A percentile compares a stretch with the other conserved stretches of the same genome.
These are phyloP conservation scores for Leucaena leucocephala DNA, from an alignment of 306 rosid genomes.

Conservation along the genomic window DNA sequence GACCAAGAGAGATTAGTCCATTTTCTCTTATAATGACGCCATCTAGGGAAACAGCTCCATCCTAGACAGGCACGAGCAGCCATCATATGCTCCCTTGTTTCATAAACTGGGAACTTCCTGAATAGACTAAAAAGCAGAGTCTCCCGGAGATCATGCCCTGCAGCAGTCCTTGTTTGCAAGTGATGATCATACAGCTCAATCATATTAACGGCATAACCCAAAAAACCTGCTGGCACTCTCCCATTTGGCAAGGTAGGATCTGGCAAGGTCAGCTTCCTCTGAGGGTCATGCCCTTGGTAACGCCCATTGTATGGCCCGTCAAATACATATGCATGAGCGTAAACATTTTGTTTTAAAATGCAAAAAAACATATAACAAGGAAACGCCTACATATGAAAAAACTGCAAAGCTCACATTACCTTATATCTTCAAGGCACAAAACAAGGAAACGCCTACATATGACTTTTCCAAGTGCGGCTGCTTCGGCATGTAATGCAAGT, in stretches of 20 bases:
- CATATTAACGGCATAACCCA: conserved; percentile 74
- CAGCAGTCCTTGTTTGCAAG: conserved; percentile 40
- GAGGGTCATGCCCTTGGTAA: conserved; percentile 41
- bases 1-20: conserved; percentile 53
- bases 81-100: conserved; percentile 52
- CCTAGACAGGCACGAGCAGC: conserved; percentile 52
- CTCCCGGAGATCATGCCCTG: conserved; percentile 61
- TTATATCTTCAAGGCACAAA: conserved; percentile 56
- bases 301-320: conserved; percentile 51
- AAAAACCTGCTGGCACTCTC: conserved; percentile 49
- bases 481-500: conserved; percentile 47
- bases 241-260: conserved; percentile 44
- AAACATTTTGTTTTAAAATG: not conserved
- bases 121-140: conserved; percentile 59
- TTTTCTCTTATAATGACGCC: conserved; percentile 60
- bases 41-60: conserved; percentile 73
- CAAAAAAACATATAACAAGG: conserved; percentile 8
- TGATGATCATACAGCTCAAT: conserved; percentile 46
- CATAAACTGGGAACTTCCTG: conserved; percentile 61
- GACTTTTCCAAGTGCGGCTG: conserved; percentile 44
- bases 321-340: not conserved
- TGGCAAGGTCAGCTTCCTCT: conserved; percentile 51
- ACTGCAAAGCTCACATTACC: conserved; percentile 37
- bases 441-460: conserved; percentile 49
- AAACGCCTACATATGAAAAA: not conserved